phyloP scores from a whole-genome alignment of 352 stramenopile genomes.

The Phytopythium chamaehyphon region DNA sequence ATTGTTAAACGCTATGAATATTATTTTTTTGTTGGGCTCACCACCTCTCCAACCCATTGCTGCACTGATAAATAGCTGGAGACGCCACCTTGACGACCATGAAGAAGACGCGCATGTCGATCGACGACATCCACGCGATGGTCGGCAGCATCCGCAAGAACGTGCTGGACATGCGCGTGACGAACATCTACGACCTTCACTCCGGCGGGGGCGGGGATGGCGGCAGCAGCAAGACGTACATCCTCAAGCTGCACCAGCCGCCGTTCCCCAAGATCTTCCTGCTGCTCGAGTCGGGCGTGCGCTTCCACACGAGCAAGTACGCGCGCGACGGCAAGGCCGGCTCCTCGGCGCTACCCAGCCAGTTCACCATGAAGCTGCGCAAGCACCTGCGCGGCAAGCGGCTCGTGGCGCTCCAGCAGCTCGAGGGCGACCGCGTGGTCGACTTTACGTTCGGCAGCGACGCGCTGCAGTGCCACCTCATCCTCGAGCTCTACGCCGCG shows the following conservation, averaged over 20 bases:
- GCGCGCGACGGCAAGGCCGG: slow-evolving; percentile 52
- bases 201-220: slow-evolving; percentile 85
- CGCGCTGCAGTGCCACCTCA: slow-evolving; percentile 88
- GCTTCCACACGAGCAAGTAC: slow-evolving; percentile 96
- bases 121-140: slow-evolving; percentile 87
- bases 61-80: too few relatives aligned
- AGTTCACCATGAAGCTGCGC: slow-evolving; percentile 97
- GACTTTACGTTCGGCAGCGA: slow-evolving; percentile 95
- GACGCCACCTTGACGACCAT: slow-evolving; percentile 30
- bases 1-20: too few relatives aligned
- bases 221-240: slow-evolving; percentile 86
- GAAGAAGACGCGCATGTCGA: slow-evolving; percentile 87
- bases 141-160: slow-evolving; percentile 82
- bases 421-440: slow-evolving; percentile 95
- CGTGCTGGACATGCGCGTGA: slow-evolving; percentile 89
- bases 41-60: too few relatives aligned
- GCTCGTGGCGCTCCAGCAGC: slow-evolving; percentile 90
- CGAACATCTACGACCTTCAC: slow-evolving; percentile 96
- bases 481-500: slow-evolving; percentile 96
- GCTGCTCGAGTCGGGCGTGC: slow-evolving; percentile 94
- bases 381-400: slow-evolving; percentile 96
- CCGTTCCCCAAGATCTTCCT: slow-evolving; percentile 92
- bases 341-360: slow-evolving; percentile 79
- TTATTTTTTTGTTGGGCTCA: too few relatives aligned
- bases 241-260: slow-evolving; percentile 91